phyloP scores from a whole-genome alignment of 345 rosid species.

The Carallia pectinifolia region DNA sequence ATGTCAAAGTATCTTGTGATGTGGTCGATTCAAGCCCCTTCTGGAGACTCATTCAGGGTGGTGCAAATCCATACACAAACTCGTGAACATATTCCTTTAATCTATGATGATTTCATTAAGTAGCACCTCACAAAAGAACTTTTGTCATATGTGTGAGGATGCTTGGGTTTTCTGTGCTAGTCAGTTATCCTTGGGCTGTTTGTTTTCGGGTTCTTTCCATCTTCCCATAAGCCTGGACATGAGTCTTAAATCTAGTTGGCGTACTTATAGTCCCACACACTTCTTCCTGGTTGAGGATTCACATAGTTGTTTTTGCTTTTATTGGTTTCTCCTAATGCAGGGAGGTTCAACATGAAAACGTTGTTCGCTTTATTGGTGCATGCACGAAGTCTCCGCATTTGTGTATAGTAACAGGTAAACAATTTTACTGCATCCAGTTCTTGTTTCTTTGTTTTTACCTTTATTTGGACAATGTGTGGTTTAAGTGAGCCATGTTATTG shows the following conservation, averaged over 20 bases:
- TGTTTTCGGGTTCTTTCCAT: background rate
- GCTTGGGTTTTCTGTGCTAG: background rate
- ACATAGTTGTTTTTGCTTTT: background rate
- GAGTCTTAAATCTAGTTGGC: background rate
- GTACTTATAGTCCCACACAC: background rate
- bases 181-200: background rate
- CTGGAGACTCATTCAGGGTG: background rate
- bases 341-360: constrained; percentile 59
- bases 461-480: background rate
- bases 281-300: background rate
- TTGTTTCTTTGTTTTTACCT: background rate
- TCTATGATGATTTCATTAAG: background rate
- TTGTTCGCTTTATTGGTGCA: constrained; percentile 71
- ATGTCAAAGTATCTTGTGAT: background rate
- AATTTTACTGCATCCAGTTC: background rate
- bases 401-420: constrained; percentile 67
- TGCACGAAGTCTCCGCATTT: constrained; percentile 56
- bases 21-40: background rate
- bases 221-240: background rate
- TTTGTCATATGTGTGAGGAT: no score
- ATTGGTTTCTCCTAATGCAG: constrained; percentile 32
- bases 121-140: background rate
- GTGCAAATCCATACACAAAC: no score
- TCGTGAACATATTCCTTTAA: background rate
- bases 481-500: background rate